Base-by-base conservation (phyloP, 768 basidiomycete species). In the Strobilomyces confusus region DNA sequence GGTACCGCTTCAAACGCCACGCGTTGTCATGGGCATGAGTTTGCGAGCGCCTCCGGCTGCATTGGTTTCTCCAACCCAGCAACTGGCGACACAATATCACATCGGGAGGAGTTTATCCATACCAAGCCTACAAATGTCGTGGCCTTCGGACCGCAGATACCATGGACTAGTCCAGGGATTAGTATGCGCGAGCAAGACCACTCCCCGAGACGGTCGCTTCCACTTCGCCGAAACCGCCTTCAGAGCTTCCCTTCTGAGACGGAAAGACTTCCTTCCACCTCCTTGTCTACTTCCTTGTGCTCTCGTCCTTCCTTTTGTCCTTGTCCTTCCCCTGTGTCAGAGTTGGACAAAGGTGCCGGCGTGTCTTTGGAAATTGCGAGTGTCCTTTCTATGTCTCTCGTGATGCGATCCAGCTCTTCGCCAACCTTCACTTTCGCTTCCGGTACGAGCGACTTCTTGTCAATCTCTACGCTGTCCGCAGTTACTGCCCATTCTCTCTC, bases 401-500 rank as follows among this genome's bases (percentile, higher is more conserved):
- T 64, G 23, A 69, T 60, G 26, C 49, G 54, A 8, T 68, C 70
- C 49, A 71, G 17, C 47, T 66, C 68, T 15, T 64, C 64, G 46
- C 17, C 52, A 32, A 43, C 50, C 38, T 54, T 55, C 30, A 17
- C 50, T 20, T 40, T 55, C 20, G 38, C 37, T 29, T 56, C 57
- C n/a, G 52, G 34, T 37, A n/a, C 42, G 41, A 38, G 48, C n/a
- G 12, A 15, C 20, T 49, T 43, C 14, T 48, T 52, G 17, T 58
- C 58, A 1, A 20, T 44, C 26, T 69, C 70, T 1, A 70, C 51
- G 37, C 58, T 62, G n/a, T 62, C 58, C 23, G 48, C 69, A 15
- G 86, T 86, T 58, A 71, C 74, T 17, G 68, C 73, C 87, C 86
- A 88, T 15, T 77, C 65, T 19, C 62, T 64, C 42, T 76, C 70